Percentiles rank a stretch among this genome's conserved stretches.
phyloP scores from a whole-genome alignment of 441 rosid species.

The Gossypium schwendimanii region DNA sequence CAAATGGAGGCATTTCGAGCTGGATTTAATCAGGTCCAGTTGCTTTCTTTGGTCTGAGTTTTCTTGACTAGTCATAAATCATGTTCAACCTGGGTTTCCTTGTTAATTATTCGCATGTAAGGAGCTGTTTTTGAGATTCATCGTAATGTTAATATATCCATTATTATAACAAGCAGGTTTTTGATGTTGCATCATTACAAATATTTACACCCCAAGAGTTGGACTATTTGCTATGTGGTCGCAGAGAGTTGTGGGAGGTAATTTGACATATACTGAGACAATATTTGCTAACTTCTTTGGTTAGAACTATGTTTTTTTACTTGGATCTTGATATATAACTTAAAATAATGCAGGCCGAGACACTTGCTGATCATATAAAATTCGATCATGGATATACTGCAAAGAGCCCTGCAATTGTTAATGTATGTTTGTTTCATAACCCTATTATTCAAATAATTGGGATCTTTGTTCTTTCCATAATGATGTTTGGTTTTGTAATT shows the following conservation, averaged over 20 bases:
- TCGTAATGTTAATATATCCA: not conserved
- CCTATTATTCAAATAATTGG: not conserved
- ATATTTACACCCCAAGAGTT: constrained; percentile 83
- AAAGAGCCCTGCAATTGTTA: constrained; percentile 81
- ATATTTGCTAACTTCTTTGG: not conserved
- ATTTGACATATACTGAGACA: not conserved
- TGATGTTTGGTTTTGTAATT: constrained; percentile 13
- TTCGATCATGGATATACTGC: constrained; percentile 99
- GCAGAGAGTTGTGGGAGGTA: constrained; percentile 99
- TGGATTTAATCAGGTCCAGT: constrained; percentile 87
- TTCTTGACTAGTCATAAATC: not conserved
- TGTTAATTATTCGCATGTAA: not conserved
- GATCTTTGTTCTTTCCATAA: not conserved
- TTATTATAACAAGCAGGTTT: constrained; percentile 50
- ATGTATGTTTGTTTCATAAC: constrained; percentile 38
- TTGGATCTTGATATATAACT: constrained; percentile 8
- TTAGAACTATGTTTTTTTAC: not conserved
- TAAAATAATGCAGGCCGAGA: constrained; percentile 54
- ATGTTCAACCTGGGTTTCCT: not conserved
- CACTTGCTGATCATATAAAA: constrained; percentile 90
- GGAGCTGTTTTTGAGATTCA: not conserved
- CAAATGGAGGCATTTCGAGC: constrained; percentile 93
- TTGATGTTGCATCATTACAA: constrained; percentile 90
- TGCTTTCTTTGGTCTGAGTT: constrained; percentile 4
- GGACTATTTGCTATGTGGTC: constrained; percentile 96